Evolutionary conservation across 2,329 filamentous ascomycete genomes (phyloP).

Genomic region (Claviceps cyperi): DNA sequence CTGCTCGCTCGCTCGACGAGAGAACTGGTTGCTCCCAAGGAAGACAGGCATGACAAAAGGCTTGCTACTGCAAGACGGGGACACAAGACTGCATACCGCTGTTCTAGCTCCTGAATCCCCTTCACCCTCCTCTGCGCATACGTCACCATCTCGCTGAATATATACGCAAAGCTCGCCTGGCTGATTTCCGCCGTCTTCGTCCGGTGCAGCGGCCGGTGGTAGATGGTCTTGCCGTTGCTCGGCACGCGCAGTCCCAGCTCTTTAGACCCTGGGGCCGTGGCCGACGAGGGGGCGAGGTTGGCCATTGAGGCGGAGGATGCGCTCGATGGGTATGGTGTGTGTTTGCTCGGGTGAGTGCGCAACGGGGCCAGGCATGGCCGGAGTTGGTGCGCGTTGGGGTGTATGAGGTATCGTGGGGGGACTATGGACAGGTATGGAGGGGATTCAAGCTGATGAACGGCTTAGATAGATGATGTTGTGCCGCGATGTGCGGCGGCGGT

Average conservation of each 20-base stretch:
- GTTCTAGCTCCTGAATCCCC: conserved; percentile 86
- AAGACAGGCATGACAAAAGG: no score
- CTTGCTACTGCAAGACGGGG: no score
- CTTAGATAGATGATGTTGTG: no score
- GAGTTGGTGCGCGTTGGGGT: background rate
- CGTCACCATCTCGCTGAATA: conserved; percentile 92
- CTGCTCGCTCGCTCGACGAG: no score
- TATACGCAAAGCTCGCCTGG: conserved; percentile 84
- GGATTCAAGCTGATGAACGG: no score
- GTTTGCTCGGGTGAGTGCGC: background rate
- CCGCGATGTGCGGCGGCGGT: background rate
- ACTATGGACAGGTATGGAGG: no score
- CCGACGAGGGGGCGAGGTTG: conserved; percentile 29
- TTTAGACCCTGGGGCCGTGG: conserved; percentile 21
- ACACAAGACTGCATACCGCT: conserved; percentile 40
- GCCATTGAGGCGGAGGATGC: conserved; percentile 25
- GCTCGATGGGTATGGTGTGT: background rate
- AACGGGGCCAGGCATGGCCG: background rate
- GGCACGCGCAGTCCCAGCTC: conserved; percentile 67
- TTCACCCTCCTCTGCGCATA: conserved; percentile 86
- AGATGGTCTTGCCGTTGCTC: conserved; percentile 92
- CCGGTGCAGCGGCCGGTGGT: conserved; percentile 87
- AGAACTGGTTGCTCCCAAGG: no score
- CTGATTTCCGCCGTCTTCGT: conserved; percentile 79
- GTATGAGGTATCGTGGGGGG: background rate